A percentile compares a stretch with the other conserved stretches of the same genome.
Conservation (phyloP, 371 early-diverging fungal species). For the Circinella umbellata region DNA sequence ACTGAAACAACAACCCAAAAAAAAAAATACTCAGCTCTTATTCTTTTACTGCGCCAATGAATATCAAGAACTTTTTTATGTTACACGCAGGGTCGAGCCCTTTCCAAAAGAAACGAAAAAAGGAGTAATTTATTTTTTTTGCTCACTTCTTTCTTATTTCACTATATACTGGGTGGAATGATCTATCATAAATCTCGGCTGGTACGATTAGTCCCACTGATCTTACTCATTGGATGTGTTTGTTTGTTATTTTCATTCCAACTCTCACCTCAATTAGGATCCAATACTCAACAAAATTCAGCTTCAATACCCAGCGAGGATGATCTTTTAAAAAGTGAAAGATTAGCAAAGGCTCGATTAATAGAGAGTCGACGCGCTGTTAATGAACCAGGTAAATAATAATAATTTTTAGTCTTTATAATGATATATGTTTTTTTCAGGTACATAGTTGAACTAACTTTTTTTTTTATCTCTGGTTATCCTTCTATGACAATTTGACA, state of each 20-base stretch:
- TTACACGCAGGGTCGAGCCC: constrained; percentile 4
- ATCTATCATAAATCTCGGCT: neutral
- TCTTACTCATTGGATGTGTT: constrained; percentile 1
- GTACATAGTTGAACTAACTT: too few relatives aligned
- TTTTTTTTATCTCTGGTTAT: too few relatives aligned
- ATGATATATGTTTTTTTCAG: too few relatives aligned
- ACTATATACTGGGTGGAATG: neutral
- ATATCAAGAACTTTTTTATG: neutral
- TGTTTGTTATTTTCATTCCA: neutral
- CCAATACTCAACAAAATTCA: neutral
- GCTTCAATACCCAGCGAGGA: neutral
- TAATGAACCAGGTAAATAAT: neutral
- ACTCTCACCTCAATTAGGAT: neutral
- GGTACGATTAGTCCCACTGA: neutral
- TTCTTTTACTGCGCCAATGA: neutral
- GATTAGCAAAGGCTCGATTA: neutral
- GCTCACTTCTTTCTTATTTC: neutral
- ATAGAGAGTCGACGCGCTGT: neutral
- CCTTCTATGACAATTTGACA: too few relatives aligned
- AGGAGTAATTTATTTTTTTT: neutral
- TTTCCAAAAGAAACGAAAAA: neutral
- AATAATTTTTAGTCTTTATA: too few relatives aligned
- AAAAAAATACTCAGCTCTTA: neutral
- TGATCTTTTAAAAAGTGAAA: neutral
- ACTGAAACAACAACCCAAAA: neutral